Evolutionary conservation across 345 rosid species (phyloP).

Genomic region (Eucalyptus pauciflora): DNA sequence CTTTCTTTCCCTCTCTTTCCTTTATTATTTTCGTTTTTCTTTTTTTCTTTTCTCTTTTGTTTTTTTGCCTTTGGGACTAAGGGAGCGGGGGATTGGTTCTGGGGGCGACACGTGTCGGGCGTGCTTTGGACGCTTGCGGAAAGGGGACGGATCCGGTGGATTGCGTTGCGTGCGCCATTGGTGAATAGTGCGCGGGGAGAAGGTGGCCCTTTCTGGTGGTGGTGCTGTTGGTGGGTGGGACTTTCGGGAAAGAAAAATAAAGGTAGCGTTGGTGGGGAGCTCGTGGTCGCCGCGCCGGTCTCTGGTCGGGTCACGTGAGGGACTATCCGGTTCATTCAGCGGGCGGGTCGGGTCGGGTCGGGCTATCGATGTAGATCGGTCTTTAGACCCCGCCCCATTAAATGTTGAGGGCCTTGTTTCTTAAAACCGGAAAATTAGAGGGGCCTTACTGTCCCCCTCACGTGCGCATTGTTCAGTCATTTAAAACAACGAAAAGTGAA

Average conservation of each 20-base stretch:
- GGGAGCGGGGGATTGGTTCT: neutral
- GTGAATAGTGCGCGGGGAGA: neutral
- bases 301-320: neutral
- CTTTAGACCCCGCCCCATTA: neutral
- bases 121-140: neutral
- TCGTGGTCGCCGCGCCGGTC: neutral
- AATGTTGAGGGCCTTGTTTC: neutral
- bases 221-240: neutral
- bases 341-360: neutral
- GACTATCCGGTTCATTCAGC: neutral
- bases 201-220: neutral
- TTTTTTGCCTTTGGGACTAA: neutral
- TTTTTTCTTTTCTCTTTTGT: too few species aligned
- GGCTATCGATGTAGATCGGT: neutral
- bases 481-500: neutral
- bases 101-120: neutral
- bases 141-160: neutral
- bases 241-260: neutral
- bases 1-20: neutral
- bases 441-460: rapidly evolving
- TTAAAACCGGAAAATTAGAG: neutral
- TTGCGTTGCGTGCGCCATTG: neutral
- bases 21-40: too few species aligned
- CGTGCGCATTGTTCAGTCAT: neutral
- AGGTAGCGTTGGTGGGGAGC: neutral